Base-by-base conservation (phyloP, 2,329 filamentous ascomycete species). In the Monilinia fructicola region DNA sequence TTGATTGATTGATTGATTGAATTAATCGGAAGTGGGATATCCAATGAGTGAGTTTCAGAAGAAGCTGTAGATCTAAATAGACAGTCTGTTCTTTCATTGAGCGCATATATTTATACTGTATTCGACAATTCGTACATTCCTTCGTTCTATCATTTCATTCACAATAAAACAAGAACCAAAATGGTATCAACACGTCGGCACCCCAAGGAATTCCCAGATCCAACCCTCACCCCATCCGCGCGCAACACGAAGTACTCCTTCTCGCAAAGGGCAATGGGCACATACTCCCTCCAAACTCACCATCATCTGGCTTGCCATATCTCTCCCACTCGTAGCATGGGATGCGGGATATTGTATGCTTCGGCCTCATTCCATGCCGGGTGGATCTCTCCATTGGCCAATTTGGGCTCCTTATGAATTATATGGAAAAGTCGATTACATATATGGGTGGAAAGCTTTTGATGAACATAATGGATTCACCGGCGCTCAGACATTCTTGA, bases 311-410 rank as follows among this genome's bases (percentile, higher is more conserved):
- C 81, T 90, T 16, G 72, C 81, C 21, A 71, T 89, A 67, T 87
- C 86, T n/a, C 77, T 89, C 1, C 87, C 87, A 0, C 78, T 90
- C 16, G 87, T 90, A n/a, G 73, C 84, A 10, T 90, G 88, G 89
- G 89, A 91, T 73, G 9, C 90, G 87, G 89, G 89, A 90, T 73
- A 81, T 81, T 2, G 78, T 81, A 76, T 90, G 59, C 78, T 89
- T 48, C 87, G 89, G 56, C 89, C 89, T 18, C 81, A 88, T 75
- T 87, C 82, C 64, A 90, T 91, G 87, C 84, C 86, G 0, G 87
- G 87, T 40, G 87, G 88, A 5, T 79, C 76, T 18, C 77, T 86
- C 18, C 87, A 90, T 72, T 83, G 80, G 72, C 85, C 86, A 0
- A 73, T 90, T 60, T 91, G 85, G 84, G 81, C 78, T 10, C 87